phyloP scores from a whole-genome alignment of 768 basidiomycete species.

The Suillus discolor region DNA sequence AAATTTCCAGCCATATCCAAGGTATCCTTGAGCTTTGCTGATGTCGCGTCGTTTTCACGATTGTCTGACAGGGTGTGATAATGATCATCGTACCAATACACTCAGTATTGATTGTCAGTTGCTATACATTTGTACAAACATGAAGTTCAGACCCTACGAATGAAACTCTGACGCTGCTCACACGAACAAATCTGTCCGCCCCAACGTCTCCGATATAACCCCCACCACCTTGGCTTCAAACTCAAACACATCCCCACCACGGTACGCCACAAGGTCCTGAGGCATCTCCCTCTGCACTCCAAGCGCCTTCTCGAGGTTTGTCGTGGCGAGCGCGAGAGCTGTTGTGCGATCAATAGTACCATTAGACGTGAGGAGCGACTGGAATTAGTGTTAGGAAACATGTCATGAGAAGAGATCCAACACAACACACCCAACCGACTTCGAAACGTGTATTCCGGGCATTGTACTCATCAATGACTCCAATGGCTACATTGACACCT shows the following conservation, averaged over 20 bases:
- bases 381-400: background rate
- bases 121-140: background rate
- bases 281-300: conserved; percentile 33
- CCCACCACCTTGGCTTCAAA: conserved; percentile 43
- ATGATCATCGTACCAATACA: too few relatives aligned
- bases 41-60: too few relatives aligned
- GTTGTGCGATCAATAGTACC: conserved; percentile 37
- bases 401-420: background rate
- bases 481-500: conserved; percentile 66
- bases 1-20: too few relatives aligned
- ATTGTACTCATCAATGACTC: conserved; percentile 38
- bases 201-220: conserved; percentile 33
- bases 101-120: background rate
- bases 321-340: conserved; percentile 39
- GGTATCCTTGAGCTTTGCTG: too few relatives aligned
- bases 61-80: too few relatives aligned
- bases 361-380: conserved; percentile 44
- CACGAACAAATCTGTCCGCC: conserved; percentile 22
- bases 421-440: conserved; percentile 37
- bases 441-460: conserved; percentile 40
- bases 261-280: conserved; percentile 42
- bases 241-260: conserved; percentile 37
- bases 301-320: conserved; percentile 45
- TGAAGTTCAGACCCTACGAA: background rate
- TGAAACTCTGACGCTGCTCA: conserved; percentile 8